phyloP scores from a whole-genome alignment of 2,329 filamentous ascomycete species.

The Penicillium sp. region DNA sequence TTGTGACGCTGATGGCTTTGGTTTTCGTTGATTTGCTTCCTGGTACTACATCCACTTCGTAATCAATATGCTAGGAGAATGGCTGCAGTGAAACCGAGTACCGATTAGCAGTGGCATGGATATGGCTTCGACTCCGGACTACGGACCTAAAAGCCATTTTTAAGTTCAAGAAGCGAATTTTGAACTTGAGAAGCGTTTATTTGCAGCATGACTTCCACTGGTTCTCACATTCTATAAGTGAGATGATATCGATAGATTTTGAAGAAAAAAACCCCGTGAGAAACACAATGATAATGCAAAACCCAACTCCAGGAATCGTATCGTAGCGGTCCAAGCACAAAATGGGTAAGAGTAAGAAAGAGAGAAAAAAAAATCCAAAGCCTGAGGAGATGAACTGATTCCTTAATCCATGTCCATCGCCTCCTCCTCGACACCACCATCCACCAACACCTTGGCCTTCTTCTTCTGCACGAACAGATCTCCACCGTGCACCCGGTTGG shows the following conservation, averaged over 20 bases:
- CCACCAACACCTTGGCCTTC: slow-evolving; percentile 53
- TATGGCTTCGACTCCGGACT: not conserved
- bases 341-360: slow-evolving; percentile 24
- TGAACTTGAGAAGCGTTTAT: not conserved
- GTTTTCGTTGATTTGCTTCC: too few relatives aligned
- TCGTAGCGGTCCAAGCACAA: slow-evolving; percentile 34
- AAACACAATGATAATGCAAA: slow-evolving; percentile 33
- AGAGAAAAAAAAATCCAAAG: slow-evolving; percentile 26
- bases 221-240: slow-evolving; percentile 13
- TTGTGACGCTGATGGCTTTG: too few relatives aligned
- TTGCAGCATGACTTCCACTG: slow-evolving; percentile 15
- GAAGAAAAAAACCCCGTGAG: slow-evolving; percentile 31
- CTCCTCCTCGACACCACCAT: slow-evolving; percentile 50
- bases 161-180: not conserved
- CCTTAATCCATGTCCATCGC: slow-evolving; percentile 53
- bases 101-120: not conserved
- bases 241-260: slow-evolving; percentile 38
- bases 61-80: not conserved
- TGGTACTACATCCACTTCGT: not conserved
- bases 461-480: slow-evolving; percentile 50
- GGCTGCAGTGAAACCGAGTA: not conserved
- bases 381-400: slow-evolving; percentile 14
- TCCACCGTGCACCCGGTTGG: slow-evolving; percentile 48
- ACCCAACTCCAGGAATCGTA: slow-evolving; percentile 38
- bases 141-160: too few relatives aligned